These are phyloP conservation scores for Arthrobotrys pseudoclavata DNA, from an alignment of 2,329 filamentous ascomycete genomes.

Conservation along the genomic window DNA sequence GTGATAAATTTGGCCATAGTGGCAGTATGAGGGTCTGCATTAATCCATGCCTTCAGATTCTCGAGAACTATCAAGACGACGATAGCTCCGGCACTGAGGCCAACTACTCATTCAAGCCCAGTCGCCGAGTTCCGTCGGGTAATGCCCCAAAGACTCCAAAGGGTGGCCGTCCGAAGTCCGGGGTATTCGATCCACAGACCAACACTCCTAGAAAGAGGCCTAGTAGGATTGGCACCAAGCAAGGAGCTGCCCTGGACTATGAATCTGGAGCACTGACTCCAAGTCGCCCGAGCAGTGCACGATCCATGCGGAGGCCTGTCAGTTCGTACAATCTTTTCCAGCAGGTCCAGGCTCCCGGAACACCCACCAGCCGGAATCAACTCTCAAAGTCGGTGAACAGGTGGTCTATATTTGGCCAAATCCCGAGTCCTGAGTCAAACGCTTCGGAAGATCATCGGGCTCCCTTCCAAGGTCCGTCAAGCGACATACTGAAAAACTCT, in stretches of 20 bases:
- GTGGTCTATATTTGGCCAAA: conserved; percentile 79
- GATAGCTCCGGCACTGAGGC: conserved; percentile 55
- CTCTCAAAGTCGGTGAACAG: conserved; percentile 78
- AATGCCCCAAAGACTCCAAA: conserved; percentile 54
- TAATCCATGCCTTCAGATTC: conserved; percentile 84
- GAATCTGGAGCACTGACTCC: conserved; percentile 40
- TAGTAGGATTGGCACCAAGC: conserved; percentile 44
- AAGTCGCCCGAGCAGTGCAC: conserved; percentile 64
- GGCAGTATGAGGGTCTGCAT: conserved; percentile 91
- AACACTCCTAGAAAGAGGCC: conserved; percentile 49
- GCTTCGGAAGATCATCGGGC: conserved; percentile 82
- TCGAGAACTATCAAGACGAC: conserved; percentile 78
- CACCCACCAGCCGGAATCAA: conserved; percentile 71
- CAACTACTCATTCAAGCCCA: conserved; percentile 55
- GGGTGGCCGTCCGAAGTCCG: conserved; percentile 42
- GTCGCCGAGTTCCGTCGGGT: conserved; percentile 29
- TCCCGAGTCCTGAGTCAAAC: conserved; percentile 77
- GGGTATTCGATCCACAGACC: conserved; percentile 67
- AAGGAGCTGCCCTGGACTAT: conserved; percentile 49
- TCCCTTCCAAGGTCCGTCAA: conserved; percentile 82
- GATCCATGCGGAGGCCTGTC: conserved; percentile 65
- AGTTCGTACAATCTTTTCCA: conserved; percentile 65
- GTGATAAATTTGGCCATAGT: conserved; percentile 86
- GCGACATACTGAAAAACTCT: conserved; percentile 80
- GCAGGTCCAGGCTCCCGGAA: conserved; percentile 52